Evolutionary conservation across 495 filamentous ascomycete species (phyloP).

Genomic region (Penicillium soppii): DNA sequence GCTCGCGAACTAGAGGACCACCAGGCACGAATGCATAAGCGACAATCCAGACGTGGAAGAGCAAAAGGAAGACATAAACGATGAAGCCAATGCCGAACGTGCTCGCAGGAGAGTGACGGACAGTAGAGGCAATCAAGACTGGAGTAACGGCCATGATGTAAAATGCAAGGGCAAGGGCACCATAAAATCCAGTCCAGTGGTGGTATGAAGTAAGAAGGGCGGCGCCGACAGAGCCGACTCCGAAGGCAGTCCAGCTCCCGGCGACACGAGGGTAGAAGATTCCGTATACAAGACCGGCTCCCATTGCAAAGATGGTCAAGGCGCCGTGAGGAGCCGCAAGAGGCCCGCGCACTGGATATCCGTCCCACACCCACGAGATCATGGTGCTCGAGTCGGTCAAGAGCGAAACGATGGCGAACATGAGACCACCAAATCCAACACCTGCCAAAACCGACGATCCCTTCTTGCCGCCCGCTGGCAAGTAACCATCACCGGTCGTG

Average conservation of each 20-base stretch:
- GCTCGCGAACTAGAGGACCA: conserved; percentile 88
- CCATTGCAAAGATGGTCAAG: conserved; percentile 82
- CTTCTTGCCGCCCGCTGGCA: conserved; percentile 46
- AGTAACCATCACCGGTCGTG: conserved; percentile 51
- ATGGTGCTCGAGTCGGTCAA: conserved; percentile 98
- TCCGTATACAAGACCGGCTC: conserved; percentile 75
- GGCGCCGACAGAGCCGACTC: conserved; percentile 74
- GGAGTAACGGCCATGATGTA: conserved; percentile 83
- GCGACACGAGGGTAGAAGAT: conserved; percentile 67
- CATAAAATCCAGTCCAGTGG: conserved; percentile 90
- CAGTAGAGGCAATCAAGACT: conserved; percentile 71
- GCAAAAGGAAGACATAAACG: conserved; percentile 83
- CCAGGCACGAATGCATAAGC: conserved; percentile 99
- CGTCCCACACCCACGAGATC: conserved; percentile 99
- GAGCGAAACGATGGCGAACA: conserved; percentile 91
- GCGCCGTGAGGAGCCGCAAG: conserved; percentile 86
- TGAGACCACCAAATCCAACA: conserved; percentile 75
- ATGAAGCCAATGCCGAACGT: conserved; percentile 88
- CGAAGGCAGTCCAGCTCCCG: conserved; percentile 78
- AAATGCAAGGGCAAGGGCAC: conserved; percentile 69
- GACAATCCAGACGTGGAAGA: conserved; percentile 98
- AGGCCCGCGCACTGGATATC: conserved; percentile 88
- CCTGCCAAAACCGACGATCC: conserved; percentile 73
- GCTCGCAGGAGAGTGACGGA: conserved; percentile 68
- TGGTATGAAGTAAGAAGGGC: conserved; percentile 74